phyloP scores from a whole-genome alignment of 2,329 filamentous ascomycete species.

The Exserohilum turcica region DNA sequence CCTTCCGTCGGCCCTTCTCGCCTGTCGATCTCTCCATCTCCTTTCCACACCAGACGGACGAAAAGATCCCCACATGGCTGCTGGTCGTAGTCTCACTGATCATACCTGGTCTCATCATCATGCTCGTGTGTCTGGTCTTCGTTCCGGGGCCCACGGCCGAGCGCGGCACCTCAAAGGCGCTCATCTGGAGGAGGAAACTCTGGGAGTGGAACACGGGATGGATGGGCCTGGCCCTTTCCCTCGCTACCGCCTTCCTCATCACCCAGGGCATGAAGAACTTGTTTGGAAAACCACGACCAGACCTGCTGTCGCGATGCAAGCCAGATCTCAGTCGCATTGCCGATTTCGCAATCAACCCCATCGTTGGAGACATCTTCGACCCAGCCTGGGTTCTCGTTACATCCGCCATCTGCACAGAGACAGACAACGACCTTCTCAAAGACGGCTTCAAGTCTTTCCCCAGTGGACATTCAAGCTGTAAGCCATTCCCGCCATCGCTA shows the following conservation, averaged over 20 bases:
- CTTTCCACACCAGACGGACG: constrained; percentile 71
- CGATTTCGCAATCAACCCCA: constrained; percentile 63
- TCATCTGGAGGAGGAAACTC: constrained; percentile 79
- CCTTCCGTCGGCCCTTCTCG: constrained; percentile 73
- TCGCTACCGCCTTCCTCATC: constrained; percentile 76
- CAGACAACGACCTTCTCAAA: constrained; percentile 64
- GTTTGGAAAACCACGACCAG: constrained; percentile 68
- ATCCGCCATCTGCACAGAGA: constrained; percentile 75
- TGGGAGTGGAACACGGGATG: constrained; percentile 90
- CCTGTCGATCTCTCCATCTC: constrained; percentile 77
- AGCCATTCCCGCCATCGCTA: constrained; percentile 32
- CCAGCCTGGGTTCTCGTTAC: constrained; percentile 71
- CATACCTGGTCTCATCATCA: constrained; percentile 70
- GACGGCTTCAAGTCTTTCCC: constrained; percentile 88
- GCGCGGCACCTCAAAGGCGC: constrained; percentile 63
- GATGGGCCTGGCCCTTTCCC: constrained; percentile 77
- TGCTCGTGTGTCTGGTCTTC: constrained; percentile 69
- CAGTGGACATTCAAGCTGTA: constrained; percentile 74
- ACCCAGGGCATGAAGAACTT: constrained; percentile 84
- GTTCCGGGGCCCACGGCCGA: constrained; percentile 74
- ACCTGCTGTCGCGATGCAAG: constrained; percentile 71
- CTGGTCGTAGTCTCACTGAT: constrained; percentile 68
- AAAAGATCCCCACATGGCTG: constrained; percentile 72
- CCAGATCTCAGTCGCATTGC: constrained; percentile 70
- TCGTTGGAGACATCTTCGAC: constrained; percentile 52